These are phyloP conservation scores for Cantharellus cinnabarinus DNA, from an alignment of 768 basidiomycete species.

Conservation along the genomic window DNA sequence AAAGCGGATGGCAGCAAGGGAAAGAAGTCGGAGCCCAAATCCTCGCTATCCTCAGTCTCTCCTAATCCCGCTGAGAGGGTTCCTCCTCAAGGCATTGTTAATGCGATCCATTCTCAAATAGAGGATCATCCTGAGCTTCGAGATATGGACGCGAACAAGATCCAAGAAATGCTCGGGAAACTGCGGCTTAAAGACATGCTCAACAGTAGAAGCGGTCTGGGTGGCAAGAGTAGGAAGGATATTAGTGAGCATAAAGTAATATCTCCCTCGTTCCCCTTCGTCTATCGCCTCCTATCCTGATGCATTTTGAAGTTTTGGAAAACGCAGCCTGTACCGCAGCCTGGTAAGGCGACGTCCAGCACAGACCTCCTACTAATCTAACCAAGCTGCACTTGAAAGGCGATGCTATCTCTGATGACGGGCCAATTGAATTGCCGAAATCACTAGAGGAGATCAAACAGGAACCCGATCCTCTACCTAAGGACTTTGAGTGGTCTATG, in stretches of 20 bases:
- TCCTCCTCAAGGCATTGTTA: too few relatives aligned
- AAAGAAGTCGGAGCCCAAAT: too few relatives aligned
- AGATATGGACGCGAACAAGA: slow-evolving; percentile 40
- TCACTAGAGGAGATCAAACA: slow-evolving; percentile 63
- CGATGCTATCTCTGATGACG: slow-evolving; percentile 33
- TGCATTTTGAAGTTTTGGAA: slow-evolving; percentile 64
- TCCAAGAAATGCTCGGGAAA: slow-evolving; percentile 50
- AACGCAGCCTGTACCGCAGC: slow-evolving; percentile 91
- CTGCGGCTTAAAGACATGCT: slow-evolving; percentile 71
- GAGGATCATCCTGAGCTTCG: slow-evolving; percentile 1
- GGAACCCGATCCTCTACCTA: slow-evolving; percentile 72
- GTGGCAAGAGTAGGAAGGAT: slow-evolving; percentile 58
- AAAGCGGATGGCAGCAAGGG: too few relatives aligned
- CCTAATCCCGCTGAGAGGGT: too few relatives aligned
- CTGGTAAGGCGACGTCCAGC: slow-evolving; percentile 24
- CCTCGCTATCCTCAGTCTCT: too few relatives aligned
- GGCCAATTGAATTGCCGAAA: slow-evolving; percentile 71
- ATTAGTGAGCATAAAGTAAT: slow-evolving; percentile 76
- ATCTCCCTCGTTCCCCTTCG: slow-evolving; percentile 2
- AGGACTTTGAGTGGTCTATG: slow-evolving; percentile 79
- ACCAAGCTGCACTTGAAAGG: slow-evolving; percentile 1
- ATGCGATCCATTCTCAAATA: too few relatives aligned
- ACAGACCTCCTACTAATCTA: too few relatives aligned
- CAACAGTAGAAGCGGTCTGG: slow-evolving; percentile 59
- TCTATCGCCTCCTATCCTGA: background rate